Conservation (phyloP, 768 basidiomycete genomes). For the Mycena venus region DNA sequence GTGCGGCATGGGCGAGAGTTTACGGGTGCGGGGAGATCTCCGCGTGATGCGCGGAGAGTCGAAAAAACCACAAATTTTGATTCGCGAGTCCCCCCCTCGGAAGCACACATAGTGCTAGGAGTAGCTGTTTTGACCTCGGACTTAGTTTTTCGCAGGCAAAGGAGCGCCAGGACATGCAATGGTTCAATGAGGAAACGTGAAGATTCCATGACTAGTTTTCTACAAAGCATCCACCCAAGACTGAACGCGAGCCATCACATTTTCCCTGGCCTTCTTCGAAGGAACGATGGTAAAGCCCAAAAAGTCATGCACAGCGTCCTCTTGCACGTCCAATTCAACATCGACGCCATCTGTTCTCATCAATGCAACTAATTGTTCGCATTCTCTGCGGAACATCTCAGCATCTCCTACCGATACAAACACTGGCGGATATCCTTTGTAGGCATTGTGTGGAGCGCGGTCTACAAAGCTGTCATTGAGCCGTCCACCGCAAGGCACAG, state of each 20-base stretch:
- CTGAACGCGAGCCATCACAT: constrained; percentile 6
- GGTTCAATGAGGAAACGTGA: too few species aligned
- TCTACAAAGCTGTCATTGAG: constrained; percentile 3
- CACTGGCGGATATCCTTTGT: constrained; percentile 33
- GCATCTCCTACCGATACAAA: constrained; percentile 39
- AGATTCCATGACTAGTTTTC: too few species aligned
- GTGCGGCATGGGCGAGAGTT: too few species aligned
- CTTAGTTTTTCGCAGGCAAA: too few species aligned
- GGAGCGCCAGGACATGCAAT: too few species aligned
- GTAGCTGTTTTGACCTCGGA: too few species aligned
- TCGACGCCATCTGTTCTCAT: constrained; percentile 39
- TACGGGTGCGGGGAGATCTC: too few species aligned
- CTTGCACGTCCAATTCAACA: constrained; percentile 36
- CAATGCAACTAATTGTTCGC: constrained; percentile 29
- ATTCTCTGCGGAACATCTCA: constrained; percentile 36
- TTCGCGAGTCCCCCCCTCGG: too few species aligned
- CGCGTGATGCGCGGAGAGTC: too few species aligned
- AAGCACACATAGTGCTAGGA: too few species aligned
- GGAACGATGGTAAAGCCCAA: constrained; percentile 32
- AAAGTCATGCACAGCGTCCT: constrained; percentile 40
- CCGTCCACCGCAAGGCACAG: too few species aligned
- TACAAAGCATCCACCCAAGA: not conserved
- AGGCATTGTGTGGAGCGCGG: constrained; percentile 33
- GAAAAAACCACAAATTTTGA: too few species aligned
- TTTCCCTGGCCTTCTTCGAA: constrained; percentile 23